Evolutionary conservation across 2,329 filamentous ascomycete genomes (phyloP).

Genomic region (Aspergillus nomiae): DNA sequence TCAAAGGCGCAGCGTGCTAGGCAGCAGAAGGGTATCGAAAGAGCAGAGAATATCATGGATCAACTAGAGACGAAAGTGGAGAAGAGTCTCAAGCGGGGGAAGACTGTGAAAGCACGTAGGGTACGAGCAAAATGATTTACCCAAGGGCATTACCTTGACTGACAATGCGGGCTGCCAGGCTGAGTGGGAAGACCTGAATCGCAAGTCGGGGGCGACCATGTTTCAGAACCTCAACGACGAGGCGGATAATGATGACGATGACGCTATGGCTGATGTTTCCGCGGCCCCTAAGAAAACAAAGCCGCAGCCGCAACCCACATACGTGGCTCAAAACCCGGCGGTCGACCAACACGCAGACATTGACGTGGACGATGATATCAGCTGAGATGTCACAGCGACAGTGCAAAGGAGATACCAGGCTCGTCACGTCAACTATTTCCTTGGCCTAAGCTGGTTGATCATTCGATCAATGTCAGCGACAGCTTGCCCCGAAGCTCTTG

Average conservation of each 20-base stretch:
- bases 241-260: conserved; percentile 44
- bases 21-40: conserved; percentile 57
- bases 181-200: conserved; percentile 47
- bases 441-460: conserved; percentile 56
- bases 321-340: conserved; percentile 19
- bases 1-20: conserved; percentile 57
- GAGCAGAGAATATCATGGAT: conserved; percentile 56
- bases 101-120: conserved; percentile 51
- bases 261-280: conserved; percentile 36
- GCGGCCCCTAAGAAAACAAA: conserved; percentile 22
- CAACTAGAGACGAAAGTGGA: conserved; percentile 58
- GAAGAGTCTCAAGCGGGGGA: conserved; percentile 53
- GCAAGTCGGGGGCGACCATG: conserved; percentile 27
- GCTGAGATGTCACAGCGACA: conserved; percentile 31
- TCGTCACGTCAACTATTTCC: conserved; percentile 36
- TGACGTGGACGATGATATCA: conserved; percentile 48
- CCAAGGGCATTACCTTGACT: conserved; percentile 10
- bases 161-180: conserved; percentile 27
- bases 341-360: conserved; percentile 29
- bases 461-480: conserved; percentile 81
- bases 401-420: conserved; percentile 15
- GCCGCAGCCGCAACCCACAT: conserved; percentile 18
- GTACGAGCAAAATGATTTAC: conserved; percentile 28
- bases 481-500: conserved; percentile 70
- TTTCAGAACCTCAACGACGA: conserved; percentile 47